Evolutionary conservation across 495 filamentous ascomycete genomes (phyloP), one percentile per base, ranked within the genome.

Genomic region (Lophium mytilinum): DNA sequence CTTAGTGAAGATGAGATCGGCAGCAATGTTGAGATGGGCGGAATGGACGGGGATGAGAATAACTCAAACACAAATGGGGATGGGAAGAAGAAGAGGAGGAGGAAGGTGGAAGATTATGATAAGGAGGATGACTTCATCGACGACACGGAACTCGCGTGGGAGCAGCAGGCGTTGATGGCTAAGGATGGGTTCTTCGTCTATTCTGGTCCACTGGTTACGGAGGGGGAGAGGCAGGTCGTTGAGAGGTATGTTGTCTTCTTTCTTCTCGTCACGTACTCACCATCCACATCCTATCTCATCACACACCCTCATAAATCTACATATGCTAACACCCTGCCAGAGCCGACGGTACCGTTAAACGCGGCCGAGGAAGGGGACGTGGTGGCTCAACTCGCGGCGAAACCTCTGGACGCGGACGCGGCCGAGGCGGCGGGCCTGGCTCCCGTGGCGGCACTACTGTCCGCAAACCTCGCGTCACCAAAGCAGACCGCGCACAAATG

Each of bases 91-190:
- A 85, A 87, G 71, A 76, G 94, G 43, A 87, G 84, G 73, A 87
- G 84, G 78, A 95, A 93, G 73, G 85, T 91, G 59, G 93, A 98
- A 64, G 88, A 95, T 58, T 98, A 98, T 65, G 90, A 96, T 71
- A 89, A 89, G 60, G 89, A 93, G 52, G 93, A 98, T 66, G 92
- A 90, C 36, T 98, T 98, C 68, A 92, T 98, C 53, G 93, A 98
- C 67, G 93, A 98, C 70, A 92, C 89, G 12, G 93, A 98, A 66
- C 66, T 96, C 73, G 80, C 92, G 8, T 98, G 91, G 90, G 90
- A 97, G 72, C 89, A 95, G 70, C 88, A 92, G 68, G 92, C 93
- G 18, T 89, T 90, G 15, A 90, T 90, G 18, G 92, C 88, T 53
- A 88, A 90, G 61, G 94, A 97, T 55, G 72, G 72, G 42, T 74